phyloP scores from a whole-genome alignment of 768 basidiomycete genomes.

The Mycena capillaripes region DNA sequence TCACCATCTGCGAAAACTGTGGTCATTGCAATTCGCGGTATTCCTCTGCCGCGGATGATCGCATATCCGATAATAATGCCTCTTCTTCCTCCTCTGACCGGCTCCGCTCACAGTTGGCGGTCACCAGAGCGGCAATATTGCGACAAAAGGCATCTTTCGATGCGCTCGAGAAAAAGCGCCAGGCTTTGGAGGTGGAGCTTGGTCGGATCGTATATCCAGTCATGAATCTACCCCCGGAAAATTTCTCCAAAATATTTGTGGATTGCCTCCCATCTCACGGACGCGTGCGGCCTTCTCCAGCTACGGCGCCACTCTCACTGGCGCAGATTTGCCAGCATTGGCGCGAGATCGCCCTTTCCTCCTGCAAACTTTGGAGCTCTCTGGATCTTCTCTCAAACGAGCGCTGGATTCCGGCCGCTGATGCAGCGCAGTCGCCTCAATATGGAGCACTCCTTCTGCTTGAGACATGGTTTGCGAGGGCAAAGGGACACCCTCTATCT shows the following conservation, averaged over 20 bases:
- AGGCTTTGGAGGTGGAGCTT: background rate
- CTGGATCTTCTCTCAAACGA: background rate
- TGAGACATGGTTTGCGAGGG: background rate
- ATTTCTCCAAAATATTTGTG: background rate
- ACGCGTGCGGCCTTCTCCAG: background rate
- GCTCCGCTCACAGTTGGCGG: background rate
- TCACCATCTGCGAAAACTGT: too few species aligned
- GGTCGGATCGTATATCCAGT: background rate
- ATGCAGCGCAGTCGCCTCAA: background rate
- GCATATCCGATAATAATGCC: too few species aligned
- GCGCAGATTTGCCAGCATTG: background rate
- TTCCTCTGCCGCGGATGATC: too few species aligned
- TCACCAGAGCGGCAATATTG: background rate
- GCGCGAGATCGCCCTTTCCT: background rate
- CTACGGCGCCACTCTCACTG: too few species aligned
- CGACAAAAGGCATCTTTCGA: background rate
- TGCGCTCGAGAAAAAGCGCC: background rate
- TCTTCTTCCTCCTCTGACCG: too few species aligned
- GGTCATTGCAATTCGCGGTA: too few species aligned
- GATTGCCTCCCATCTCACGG: background rate
- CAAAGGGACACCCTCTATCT: background rate
- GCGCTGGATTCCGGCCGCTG: background rate
- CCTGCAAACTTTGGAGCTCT: background rate
- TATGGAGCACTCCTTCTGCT: background rate
- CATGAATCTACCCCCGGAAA: background rate